A percentile compares a stretch with the other conserved stretches of the same genome.
Conservation (phyloP, 1,284 basidiomycete genomes). For the Ceratobasidium sp. region DNA sequence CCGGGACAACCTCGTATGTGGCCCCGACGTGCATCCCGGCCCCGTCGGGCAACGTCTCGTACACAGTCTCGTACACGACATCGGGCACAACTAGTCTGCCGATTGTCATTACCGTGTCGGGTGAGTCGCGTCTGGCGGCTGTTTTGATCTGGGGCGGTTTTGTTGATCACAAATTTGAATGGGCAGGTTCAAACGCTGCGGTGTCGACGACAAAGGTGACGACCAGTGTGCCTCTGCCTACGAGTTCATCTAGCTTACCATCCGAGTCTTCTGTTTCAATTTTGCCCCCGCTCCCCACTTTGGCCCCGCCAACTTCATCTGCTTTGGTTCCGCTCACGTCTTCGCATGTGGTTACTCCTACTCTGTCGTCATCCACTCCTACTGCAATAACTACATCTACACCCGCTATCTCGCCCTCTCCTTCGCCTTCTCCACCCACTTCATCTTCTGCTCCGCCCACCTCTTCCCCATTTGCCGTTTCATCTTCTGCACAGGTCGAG, state of each 20-base stretch:
- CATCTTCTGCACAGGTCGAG: background rate
- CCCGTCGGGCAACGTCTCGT: conserved; percentile 36
- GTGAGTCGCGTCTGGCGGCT: conserved; percentile 2
- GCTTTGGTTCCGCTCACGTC: background rate
- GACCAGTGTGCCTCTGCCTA: background rate
- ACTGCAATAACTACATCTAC: background rate
- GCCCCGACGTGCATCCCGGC: conserved; percentile 30
- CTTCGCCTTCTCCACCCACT: background rate
- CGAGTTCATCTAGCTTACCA: conserved; percentile 13
- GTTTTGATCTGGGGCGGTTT: conserved; percentile 3
- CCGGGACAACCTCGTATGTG: conserved; percentile 21
- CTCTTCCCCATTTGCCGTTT: background rate
- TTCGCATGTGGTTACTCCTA: background rate
- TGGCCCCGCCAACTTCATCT: conserved; percentile 1
- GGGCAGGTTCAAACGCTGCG: conserved; percentile 2
- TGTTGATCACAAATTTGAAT: conserved; percentile 10
- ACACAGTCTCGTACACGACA: conserved; percentile 15
- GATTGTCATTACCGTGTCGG: conserved; percentile 18
- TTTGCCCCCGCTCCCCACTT: conserved; percentile 8
- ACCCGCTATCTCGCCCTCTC: background rate
- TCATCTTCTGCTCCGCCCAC: background rate
- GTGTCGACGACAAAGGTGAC: conserved; percentile 23
- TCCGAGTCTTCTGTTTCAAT: conserved; percentile 3
- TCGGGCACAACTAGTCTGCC: conserved; percentile 13
- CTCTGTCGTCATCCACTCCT: background rate